Base-by-base conservation (phyloP, 306 rosid species). In the Rosa chinensis region DNA sequence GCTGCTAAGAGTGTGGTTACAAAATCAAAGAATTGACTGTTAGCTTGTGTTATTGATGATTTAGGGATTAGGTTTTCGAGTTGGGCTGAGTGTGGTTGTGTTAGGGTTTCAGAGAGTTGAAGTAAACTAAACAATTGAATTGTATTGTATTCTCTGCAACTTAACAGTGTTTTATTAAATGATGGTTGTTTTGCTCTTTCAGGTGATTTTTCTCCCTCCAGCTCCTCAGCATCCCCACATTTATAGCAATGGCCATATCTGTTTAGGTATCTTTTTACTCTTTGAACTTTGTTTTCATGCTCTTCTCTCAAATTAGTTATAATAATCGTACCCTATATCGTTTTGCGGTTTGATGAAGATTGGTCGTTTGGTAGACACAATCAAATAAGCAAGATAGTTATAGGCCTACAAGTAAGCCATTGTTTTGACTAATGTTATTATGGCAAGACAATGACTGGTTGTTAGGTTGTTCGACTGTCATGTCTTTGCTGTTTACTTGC, bases 151-250 rank as follows among this genome's bases (percentile, higher is more conserved):
- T 16, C 20, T 28, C 23, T 5, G 20, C 68, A 62, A 12, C 40
- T 5, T 10, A 35, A 63, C 18, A 2, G 25, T 66, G 47, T 11
- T 28, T 25, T 23, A 5, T 39, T 44, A 44, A 44, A 44, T 50
- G n/a, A 4, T 66, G 49, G 6, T 18, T 68, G 56, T 21, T 48
- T 79, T 62, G 69, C 40, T 8, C 2, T 52, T 53, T 10, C 82
- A 94, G 97, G 99, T 94, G 76, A 91, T 94, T 80, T 94, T 94
- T 78, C 81, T 92, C 79, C 82, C 89, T 62, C 97, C 99, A 8
- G 96, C 99, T 74, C 99, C 99, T 1, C 81, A 89, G 80, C 99
- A 94, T 86, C 99, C 99, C 20, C 99, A 95, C 85, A 95, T 95
- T 80, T 95, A 95, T 72, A 95, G 99, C 89, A 95, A 95, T 37